A percentile compares a stretch with the other conserved stretches of the same genome.
phyloP scores from a whole-genome alignment of 2,329 filamentous ascomycete species.

The Fonsecaea erecta region DNA sequence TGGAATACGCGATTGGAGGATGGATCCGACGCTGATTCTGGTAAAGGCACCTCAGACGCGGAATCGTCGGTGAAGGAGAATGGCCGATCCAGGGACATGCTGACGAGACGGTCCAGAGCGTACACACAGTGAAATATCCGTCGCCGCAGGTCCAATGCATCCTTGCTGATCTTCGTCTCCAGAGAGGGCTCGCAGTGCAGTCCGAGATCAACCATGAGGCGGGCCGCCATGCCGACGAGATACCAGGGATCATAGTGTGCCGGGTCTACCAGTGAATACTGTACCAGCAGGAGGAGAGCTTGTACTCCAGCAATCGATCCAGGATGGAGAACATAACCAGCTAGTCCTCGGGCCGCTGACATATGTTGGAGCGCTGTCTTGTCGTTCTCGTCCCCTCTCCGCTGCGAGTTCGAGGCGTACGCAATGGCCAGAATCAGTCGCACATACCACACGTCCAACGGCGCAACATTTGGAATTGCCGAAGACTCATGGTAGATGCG shows the following conservation, averaged over 20 bases:
- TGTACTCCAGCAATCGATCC: conserved; percentile 86
- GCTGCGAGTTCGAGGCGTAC: conserved; percentile 72
- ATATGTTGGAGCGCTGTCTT: conserved; percentile 65
- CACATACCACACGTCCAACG: conserved; percentile 80
- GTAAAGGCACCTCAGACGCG: conserved; percentile 73
- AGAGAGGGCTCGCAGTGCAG: conserved; percentile 88
- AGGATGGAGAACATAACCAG: conserved; percentile 81
- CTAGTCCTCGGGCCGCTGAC: conserved; percentile 71
- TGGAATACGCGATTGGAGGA: conserved; percentile 51
- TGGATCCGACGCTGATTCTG: conserved; percentile 50
- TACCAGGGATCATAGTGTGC: conserved; percentile 94
- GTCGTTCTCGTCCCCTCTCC: conserved; percentile 66
- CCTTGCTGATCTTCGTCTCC: conserved; percentile 68
- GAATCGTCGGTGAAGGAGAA: conserved; percentile 95
- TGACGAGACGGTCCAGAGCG: conserved; percentile 83
- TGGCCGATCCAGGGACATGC: conserved; percentile 81
- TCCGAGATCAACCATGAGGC: conserved; percentile 85
- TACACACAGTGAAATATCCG: conserved; percentile 91
- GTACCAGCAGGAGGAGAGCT: conserved; percentile 80
- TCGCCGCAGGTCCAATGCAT: conserved; percentile 75
- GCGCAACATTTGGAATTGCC: conserved; percentile 45
- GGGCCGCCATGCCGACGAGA: conserved; percentile 84
- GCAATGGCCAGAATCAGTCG: conserved; percentile 89
- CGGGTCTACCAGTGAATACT: conserved; percentile 89
- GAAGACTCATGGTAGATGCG: conserved; percentile 71